Base-by-base conservation (phyloP, 2,329 filamentous ascomycete species). In the Lojkania enalia region DNA sequence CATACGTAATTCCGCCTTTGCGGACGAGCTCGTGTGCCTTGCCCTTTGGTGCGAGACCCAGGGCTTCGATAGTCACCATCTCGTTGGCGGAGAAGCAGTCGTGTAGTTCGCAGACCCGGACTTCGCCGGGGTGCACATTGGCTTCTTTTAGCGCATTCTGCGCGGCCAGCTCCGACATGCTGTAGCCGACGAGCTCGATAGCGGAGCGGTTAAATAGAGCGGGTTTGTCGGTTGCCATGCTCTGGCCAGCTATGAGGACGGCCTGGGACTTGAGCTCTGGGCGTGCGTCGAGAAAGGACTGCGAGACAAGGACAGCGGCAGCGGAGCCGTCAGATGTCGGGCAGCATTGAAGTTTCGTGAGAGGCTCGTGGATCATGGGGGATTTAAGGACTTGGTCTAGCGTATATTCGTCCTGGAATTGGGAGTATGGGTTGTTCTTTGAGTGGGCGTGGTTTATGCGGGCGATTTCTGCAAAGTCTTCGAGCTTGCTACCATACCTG, bases 291-390 rank as follows among this genome's bases (percentile, higher is more conserved):
- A 97, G 82, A 79, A 96, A 97, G 36, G 79, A 81, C 72, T 96
- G 86, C 0, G 90, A 95, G 42, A 96, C 90, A 39, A 99, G 76
- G 21, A 97, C 85, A 12, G 88, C 89, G 1, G 94, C 90, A 1
- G 90, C 92, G 35, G 86, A 88, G 37, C 92, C 92, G 70, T 97
- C 94, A 0, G 90, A 95, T 1, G 92, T 97, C 1, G 94, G 92
- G 73, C 92, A 96, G 80, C 92, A 97, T 75, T 97, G 94, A n/a
- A 97, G 84, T 74, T 96, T 97, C 46, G 94, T 97, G 44, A 97
- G 80, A 13, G 92, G 92, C 54, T 83, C 83, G 73, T 89, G 84
- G 71, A 97, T 88, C 79, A 84, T 87, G 48, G 88, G 77, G 0
- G 88, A 75, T 27, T 85, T 77, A 65, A 89, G 71, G 67, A 97